Conservation (phyloP, 805 yeast species). For the Starmerella sp. region DNA sequence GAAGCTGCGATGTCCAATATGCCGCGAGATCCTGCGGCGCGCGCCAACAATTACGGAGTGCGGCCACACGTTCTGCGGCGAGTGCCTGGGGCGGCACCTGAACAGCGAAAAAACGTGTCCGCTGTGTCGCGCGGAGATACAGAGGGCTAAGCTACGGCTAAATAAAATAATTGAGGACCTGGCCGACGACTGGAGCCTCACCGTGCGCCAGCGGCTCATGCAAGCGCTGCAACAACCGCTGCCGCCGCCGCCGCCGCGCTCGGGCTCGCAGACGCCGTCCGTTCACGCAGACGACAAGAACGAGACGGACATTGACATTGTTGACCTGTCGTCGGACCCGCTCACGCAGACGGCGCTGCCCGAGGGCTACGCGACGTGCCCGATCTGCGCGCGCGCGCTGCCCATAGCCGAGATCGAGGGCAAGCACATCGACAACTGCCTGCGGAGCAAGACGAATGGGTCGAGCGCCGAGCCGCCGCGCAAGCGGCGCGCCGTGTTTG, state of each 20-base stretch:
- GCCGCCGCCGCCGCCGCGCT: background rate
- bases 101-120: conserved; percentile 60
- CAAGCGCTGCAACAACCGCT: background rate
- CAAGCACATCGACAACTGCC: conserved; percentile 52
- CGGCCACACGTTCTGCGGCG: conserved; percentile 80
- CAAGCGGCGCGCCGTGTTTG: conserved; percentile 4
- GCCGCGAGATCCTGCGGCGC: conserved; percentile 63
- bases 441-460: conserved; percentile 26
- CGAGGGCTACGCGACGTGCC: conserved; percentile 44
- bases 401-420: conserved; percentile 46
- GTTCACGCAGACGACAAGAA: background rate
- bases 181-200: conserved; percentile 38
- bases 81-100: conserved; percentile 67
- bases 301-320: background rate
- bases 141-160: conserved; percentile 57
- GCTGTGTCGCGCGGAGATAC: conserved; percentile 56
- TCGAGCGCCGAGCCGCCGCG: conserved; percentile 38
- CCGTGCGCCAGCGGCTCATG: conserved; percentile 2
- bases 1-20: conserved; percentile 68
- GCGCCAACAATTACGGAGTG: conserved; percentile 77
- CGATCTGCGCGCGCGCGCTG: conserved; percentile 50
- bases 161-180: conserved; percentile 64
- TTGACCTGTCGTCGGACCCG: background rate
- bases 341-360: conserved; percentile 17
- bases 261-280: background rate